A percentile compares a stretch with the other conserved stretches of the same genome.
phyloP scores from a whole-genome alignment of 2,329 filamentous ascomycete species.

The Coniochaeta sp. region DNA sequence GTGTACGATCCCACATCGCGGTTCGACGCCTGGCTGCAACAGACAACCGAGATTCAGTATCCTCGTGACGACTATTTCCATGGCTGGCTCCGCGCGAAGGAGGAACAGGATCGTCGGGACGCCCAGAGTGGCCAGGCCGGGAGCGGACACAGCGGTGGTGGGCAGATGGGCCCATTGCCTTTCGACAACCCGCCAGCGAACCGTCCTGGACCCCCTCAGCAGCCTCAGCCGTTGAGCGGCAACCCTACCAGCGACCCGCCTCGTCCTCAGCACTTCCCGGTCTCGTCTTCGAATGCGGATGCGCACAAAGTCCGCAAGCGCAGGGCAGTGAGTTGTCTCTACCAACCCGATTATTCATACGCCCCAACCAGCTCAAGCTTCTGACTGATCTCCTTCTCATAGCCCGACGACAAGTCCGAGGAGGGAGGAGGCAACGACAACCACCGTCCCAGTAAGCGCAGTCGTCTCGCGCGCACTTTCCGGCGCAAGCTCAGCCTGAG shows the following conservation, averaged over 20 bases:
- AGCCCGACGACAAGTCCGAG: neutral
- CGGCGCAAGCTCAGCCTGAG: neutral
- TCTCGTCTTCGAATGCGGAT: neutral
- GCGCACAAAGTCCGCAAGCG: neutral
- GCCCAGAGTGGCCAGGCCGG: too few relatives aligned
- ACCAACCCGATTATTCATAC: too few relatives aligned
- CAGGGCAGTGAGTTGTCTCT: neutral
- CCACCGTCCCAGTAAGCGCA: neutral
- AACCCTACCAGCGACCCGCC: too few relatives aligned
- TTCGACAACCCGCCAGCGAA: too few relatives aligned
- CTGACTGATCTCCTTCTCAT: too few relatives aligned
- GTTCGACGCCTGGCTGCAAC: neutral
- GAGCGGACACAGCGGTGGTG: too few relatives aligned
- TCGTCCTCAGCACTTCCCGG: neutral
- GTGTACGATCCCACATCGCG: neutral
- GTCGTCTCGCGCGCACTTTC: neutral
- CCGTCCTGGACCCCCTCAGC: too few relatives aligned
- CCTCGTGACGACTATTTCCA: neutral
- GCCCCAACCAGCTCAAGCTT: neutral
- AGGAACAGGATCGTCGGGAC: neutral
- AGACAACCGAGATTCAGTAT: neutral
- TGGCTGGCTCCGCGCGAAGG: neutral
- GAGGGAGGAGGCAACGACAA: too few relatives aligned
- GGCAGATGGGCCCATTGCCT: too few relatives aligned
- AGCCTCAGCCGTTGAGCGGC: too few relatives aligned